Evolutionary conservation across 225 moss, liverwort and hornwort genomes (phyloP).

Genomic region (Asterella californica): DNA sequence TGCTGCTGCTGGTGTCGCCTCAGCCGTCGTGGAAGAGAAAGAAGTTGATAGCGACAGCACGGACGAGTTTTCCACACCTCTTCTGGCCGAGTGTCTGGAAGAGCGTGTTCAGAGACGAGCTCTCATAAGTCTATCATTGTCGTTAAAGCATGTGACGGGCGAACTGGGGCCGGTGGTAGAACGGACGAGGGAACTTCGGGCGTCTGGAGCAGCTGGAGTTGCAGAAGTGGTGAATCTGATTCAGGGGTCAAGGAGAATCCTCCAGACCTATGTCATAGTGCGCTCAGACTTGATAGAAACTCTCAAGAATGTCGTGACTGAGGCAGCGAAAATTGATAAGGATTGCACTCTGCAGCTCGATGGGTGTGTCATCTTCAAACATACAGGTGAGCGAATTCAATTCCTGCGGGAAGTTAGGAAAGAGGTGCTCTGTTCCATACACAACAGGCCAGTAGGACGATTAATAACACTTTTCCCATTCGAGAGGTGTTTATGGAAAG

Average conservation of each 20-base stretch:
- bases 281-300: conserved; percentile 8
- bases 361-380: conserved; percentile 11
- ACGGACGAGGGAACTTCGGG: conserved; percentile 11
- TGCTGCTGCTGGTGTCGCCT: not conserved
- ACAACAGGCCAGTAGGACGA: not conserved
- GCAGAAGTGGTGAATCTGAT: conserved; percentile 13
- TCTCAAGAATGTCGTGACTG: conserved; percentile 18
- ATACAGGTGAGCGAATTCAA: conserved; percentile 9
- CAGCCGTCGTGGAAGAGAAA: conserved; percentile 4
- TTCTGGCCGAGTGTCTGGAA: not conserved
- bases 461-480: conserved; percentile 5
- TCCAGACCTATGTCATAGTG: conserved; percentile 16
- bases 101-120: conserved; percentile 6
- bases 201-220: conserved; percentile 11
- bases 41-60: not conserved
- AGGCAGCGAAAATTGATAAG: conserved; percentile 19
- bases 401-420: not conserved
- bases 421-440: conserved; percentile 1
- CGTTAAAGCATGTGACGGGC: conserved; percentile 11
- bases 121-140: conserved; percentile 16
- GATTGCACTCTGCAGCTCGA: conserved; percentile 26
- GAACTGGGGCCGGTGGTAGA: conserved; percentile 8
- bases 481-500: conserved; percentile 10
- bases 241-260: conserved; percentile 19
- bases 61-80: not conserved